Base-by-base conservation (phyloP, 768 basidiomycete species). In the Russula olivacea region DNA sequence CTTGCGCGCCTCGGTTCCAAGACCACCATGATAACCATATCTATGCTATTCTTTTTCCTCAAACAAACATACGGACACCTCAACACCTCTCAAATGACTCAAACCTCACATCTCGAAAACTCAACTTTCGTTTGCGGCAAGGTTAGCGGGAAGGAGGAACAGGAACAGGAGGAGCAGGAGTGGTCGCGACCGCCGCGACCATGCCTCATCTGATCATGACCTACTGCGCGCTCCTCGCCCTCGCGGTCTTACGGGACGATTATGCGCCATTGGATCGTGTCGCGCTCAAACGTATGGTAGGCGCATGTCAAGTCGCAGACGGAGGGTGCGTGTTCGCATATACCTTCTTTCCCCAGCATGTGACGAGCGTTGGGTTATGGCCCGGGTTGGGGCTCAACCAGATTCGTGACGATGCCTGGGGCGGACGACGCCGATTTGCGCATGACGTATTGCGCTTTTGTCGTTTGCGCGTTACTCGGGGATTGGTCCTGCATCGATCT, bases 121-220 rank as follows among this genome's bases (percentile, higher is more conserved):
- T 41, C 49, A 25, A 53, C 30, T 10, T 49, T 32, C 40, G 12
- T 38, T 50, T 21, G 14, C 63, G 38, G 59, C 66, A 56, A 45
- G 41, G 45, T 47, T 47, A 75, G 78, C 81, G 67, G 73, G 76
- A 28, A 21, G 49, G n/a, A 45, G 43, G 34, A 28, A 4, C 41
- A 43, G 41, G 41, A n/a, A 14, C 1, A 11, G 34, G 14, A 43
- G 19, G 14, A 43, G 19, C 1, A 10, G 30, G 30, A 30, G 6
- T 5, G 21, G 21, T 5, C 4, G 21, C n/a, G 43, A 45, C n/a
- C 43, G n/a, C 43, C n/a, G 43, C n/a, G 11, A 78, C 89, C 66
- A 80, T 82, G 19, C 89, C 91, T 0, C 89, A 98, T 72, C 77
- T 98, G 17, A 92, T 97, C 59, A 91, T 93, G 82, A 94, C 95